These are phyloP conservation scores for Cystoisospora suis DNA, from an alignment of 169 alveolate species.

Conservation along the genomic window DNA sequence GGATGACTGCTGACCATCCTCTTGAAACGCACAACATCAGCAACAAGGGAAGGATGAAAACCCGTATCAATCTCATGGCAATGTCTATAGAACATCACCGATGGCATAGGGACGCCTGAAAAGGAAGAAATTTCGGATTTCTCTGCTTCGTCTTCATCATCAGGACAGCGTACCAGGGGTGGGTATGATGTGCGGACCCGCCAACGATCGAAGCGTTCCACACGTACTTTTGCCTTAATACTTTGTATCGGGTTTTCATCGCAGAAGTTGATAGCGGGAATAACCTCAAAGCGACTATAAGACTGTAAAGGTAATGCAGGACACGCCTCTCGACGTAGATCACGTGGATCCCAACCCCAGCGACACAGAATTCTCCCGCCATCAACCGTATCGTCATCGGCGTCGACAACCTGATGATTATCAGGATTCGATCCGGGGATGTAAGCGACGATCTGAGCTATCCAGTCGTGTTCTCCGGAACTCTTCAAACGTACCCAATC, in stretches of 20 bases:
- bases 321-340: slow-evolving; percentile 37
- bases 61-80: slow-evolving; percentile 32
- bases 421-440: background rate
- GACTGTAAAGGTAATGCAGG: slow-evolving; percentile 27
- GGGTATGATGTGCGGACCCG: background rate
- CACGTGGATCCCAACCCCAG: slow-evolving; percentile 66
- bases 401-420: background rate
- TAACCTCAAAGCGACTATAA: slow-evolving; percentile 55
- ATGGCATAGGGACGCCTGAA: background rate
- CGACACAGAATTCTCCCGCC: slow-evolving; percentile 51
- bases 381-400: background rate
- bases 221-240: slow-evolving; percentile 35
- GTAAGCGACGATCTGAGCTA: slow-evolving; percentile 57
- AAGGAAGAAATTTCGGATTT: background rate
- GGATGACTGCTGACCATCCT: too few relatives aligned
- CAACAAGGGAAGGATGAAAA: slow-evolving; percentile 30
- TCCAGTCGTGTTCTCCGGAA: slow-evolving; percentile 53
- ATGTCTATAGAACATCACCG: slow-evolving; percentile 34
- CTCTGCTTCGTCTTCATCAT: slow-evolving; percentile 5
- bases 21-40: slow-evolving; percentile 18
- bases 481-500: slow-evolving; percentile 65
- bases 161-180: background rate
- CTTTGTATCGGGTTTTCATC: slow-evolving; percentile 60
- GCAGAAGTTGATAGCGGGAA: slow-evolving; percentile 49
- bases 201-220: slow-evolving; percentile 39